Base-by-base conservation (phyloP, 1,284 basidiomycete species). In the Boletus smithii region DNA sequence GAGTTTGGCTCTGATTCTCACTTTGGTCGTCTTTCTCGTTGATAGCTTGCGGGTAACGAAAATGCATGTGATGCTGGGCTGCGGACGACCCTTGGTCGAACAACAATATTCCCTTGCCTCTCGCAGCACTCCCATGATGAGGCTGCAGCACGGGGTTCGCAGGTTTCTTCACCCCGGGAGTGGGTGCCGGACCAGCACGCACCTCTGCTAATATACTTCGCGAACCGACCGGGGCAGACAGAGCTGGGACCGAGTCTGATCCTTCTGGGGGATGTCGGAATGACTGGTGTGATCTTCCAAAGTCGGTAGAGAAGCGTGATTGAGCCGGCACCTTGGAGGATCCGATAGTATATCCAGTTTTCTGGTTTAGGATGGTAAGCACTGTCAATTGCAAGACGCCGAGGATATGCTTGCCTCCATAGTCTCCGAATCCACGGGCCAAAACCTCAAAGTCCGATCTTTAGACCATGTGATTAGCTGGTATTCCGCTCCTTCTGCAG, bases 391-490 rank as follows among this genome's bases (percentile, higher is more conserved):
- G 8, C 7, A 10, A 16, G 3, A 14, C 2, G 8, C 5, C 6
- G 27, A 42, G 10, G 11, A 37, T 16, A 41, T 33, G 49, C 62
- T 29, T 58, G 77, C 86, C 73, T 84, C 75, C 71, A 89, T 82
- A 22, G 78, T 76, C 34, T 89, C 85, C 1, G 73, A 68, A 40
- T 85, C 80, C 5, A 98, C 75, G 0, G 94, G 94, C 91, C 94
- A 97, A 57, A 98, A 88, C 8, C 92, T 74, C 29, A 99, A 71
- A 0, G 90, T 95, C 35, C 92, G 81, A 62, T 98, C 97, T 66
- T 95, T 95, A 2, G 91, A 91, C 95, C 95, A 98, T 0, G 95
- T 98, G 42, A 99, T 91, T 3, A 99, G 76, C 64, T 97, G 94
- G 66, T 93, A 95, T 49, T 89, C 84, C 8, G 82, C 77, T 62